Conservation (phyloP, 2,329 filamentous ascomycete genomes). For the Aspergillus ustus region DNA sequence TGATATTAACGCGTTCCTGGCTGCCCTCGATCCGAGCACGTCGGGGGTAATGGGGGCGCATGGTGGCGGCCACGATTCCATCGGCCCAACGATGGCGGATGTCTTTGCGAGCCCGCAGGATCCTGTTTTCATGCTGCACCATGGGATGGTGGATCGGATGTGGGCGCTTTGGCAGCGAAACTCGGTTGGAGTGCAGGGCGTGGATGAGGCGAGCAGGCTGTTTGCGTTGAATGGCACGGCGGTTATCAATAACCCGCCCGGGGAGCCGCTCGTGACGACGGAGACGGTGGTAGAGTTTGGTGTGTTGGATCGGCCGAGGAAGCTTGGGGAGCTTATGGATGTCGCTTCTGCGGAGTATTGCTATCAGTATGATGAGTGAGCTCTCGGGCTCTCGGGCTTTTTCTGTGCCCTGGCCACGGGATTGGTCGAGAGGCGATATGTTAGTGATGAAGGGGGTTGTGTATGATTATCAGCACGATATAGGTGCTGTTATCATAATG, state of each 20-base stretch:
- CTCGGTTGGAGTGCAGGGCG: neutral
- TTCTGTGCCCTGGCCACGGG: neutral
- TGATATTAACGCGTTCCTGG: slow-evolving; percentile 14
- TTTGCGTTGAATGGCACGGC: slow-evolving; percentile 20
- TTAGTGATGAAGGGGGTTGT: neutral
- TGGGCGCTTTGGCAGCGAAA: slow-evolving; percentile 19
- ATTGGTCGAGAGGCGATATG: neutral
- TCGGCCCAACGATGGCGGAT: slow-evolving; percentile 18
- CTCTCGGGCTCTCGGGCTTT: neutral
- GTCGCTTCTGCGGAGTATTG: slow-evolving; percentile 10
- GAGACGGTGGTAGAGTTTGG: slow-evolving; percentile 19
- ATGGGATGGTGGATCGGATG: slow-evolving; percentile 20
- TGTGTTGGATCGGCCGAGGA: slow-evolving; percentile 5
- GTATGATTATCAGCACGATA: neutral
- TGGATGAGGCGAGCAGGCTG: neutral
- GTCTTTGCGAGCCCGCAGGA: slow-evolving; percentile 20
- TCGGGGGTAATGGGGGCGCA: slow-evolving; percentile 9
- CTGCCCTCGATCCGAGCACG: slow-evolving; percentile 13
- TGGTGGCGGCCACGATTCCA: slow-evolving; percentile 11
- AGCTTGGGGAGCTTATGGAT: slow-evolving; percentile 17
- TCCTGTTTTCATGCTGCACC: slow-evolving; percentile 21
- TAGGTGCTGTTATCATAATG: neutral
- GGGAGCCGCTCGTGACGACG: slow-evolving; percentile 6
- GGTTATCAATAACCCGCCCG: slow-evolving; percentile 13
- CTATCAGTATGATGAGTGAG: slow-evolving; percentile 15